A percentile compares a stretch with the other conserved stretches of the same genome.
These are phyloP conservation scores for Trichoderma asperelloides DNA, from an alignment of 495 filamentous ascomycete genomes.

Conservation along the genomic window DNA sequence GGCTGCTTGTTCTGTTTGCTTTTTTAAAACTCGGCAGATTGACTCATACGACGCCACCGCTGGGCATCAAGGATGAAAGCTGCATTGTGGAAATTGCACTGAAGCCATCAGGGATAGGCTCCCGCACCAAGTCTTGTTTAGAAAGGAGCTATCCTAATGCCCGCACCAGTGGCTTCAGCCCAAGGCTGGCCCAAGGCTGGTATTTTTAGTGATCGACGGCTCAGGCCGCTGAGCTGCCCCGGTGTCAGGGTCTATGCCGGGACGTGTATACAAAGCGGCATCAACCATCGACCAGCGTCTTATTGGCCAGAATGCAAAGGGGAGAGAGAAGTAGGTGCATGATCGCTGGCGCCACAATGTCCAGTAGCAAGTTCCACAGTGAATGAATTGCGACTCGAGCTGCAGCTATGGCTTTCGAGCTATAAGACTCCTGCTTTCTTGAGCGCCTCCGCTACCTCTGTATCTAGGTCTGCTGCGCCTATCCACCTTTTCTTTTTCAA, in stretches of 20 bases:
- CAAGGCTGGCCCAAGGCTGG: background rate
- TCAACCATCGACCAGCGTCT: background rate
- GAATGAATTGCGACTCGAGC: background rate
- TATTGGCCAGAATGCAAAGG: background rate
- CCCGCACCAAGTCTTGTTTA: background rate
- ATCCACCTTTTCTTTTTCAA: too few species aligned
- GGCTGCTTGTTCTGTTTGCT: background rate
- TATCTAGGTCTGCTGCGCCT: background rate
- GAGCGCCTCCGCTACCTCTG: background rate
- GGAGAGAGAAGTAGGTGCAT: too few species aligned
- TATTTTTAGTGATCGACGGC: background rate
- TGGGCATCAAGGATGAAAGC: background rate
- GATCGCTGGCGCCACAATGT: background rate
- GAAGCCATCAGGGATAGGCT: background rate
- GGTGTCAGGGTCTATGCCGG: background rate
- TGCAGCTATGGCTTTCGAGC: background rate
- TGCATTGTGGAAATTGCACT: background rate
- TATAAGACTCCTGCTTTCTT: background rate
- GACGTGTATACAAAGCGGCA: background rate
- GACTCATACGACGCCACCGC: background rate
- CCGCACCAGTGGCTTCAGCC: background rate
- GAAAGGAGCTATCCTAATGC: background rate
- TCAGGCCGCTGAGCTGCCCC: background rate
- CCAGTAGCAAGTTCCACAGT: background rate
- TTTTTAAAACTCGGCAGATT: background rate